Base-by-base conservation (phyloP, 805 yeast species). In the Cyberlindnera suaveolens region DNA sequence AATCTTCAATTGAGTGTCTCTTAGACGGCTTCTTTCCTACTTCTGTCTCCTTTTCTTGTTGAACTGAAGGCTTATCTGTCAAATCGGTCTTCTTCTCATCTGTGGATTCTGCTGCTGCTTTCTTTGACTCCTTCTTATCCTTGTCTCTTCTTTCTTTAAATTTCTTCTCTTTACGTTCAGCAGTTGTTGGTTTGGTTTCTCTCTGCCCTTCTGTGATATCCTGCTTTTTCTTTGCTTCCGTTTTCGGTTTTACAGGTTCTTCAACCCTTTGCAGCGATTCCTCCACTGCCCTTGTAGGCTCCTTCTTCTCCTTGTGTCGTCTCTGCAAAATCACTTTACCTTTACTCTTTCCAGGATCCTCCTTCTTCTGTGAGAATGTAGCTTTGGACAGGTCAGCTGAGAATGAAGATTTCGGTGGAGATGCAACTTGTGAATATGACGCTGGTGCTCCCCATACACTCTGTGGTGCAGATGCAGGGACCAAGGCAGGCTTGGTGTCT, bases 241-340 rank as follows among this genome's bases (percentile, higher is more conserved):
- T 17, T 18, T 38, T 35, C 23, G 7, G 13, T 14, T n/a, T n/a
- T 30, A 20, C 19, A 10, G 11, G 6, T 29, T 30, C 27, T 13
- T 13, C 26, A 30, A 17, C 19, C 23, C 34, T 20, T 15, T 36
- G 37, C n/a, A 23, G n/a, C 31, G 11, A 23, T 3, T 26, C 41
- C 26, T 19, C 26, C 13, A 20, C 18, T 13, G 26, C 35, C 4
- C 34, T 39, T n/a, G 40, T 34, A 7, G 39, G 34, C 31, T 39
- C 39, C 38, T 31, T 23, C 38, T 44, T 42, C 7, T 41, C 39
- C 27, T 30, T 40, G 27, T 23, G 27, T 23, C 27, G 10, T 33
- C 53, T 44, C 40, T 50, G 50, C 42, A 50, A 35, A 7, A 50
- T 33, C 9, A 48, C 44, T 23, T 36, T 52, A 18, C 40, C 46